Evolutionary conservation across 2,329 filamentous ascomycete species (phyloP).

Genomic region (Sphaerulina populicola): DNA sequence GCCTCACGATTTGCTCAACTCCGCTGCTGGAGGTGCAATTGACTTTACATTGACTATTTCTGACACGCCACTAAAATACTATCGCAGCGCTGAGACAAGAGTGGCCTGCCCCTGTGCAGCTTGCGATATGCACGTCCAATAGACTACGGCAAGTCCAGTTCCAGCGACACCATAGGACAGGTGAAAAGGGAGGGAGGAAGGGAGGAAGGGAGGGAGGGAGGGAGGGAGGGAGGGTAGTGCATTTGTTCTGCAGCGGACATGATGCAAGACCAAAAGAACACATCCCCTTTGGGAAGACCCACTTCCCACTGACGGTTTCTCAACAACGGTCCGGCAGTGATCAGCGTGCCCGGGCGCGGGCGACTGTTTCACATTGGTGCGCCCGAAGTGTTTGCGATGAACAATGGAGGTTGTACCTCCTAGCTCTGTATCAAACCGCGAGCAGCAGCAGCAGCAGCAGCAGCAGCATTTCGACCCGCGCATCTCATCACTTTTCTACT

Average conservation of each 20-base stretch:
- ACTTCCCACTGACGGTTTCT: not conserved
- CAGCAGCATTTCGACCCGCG: not conserved
- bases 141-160: no score
- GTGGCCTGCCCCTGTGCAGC: no score
- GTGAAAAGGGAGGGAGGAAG: no score
- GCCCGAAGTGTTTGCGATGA: conserved; percentile 10
- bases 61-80: not conserved
- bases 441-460: not conserved
- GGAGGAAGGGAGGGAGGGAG: no score
- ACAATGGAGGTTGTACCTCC: no score
- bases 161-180: no score
- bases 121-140: no score
- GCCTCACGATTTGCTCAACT: not conserved
- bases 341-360: not conserved
- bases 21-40: not conserved
- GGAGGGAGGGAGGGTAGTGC: no score
- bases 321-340: conserved; percentile 1
- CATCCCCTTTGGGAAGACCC: conserved; percentile 1
- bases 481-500: no score
- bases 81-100: no score
- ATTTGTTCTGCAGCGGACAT: no score
- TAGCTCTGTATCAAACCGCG: not conserved
- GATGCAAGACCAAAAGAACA: not conserved
- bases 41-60: not conserved
- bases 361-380: not conserved